Evolutionary conservation across 2,329 filamentous ascomycete genomes (phyloP), one percentile per base, ranked within the genome.

Genomic region (Chrysosporium keratinophilum): DNA sequence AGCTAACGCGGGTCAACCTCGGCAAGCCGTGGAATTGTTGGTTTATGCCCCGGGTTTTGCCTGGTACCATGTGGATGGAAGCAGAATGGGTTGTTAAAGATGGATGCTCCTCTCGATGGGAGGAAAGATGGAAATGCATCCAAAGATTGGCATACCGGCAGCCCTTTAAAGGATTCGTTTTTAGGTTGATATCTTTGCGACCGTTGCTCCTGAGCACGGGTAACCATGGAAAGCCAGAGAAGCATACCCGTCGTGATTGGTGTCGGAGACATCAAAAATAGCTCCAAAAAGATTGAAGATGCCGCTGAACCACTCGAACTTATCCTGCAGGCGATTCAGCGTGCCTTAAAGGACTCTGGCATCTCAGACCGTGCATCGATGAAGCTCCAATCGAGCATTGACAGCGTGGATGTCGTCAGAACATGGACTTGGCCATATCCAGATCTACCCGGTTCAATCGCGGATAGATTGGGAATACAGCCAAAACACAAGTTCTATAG

Each of bases 401-500:
- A 84, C 62, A 79, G 76, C 60, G 71, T 85, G 42, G 71, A 76
- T 43, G 75, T 83, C 4, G 80, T 84, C 9, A 74, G 72, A 41
- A 79, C 78, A 0, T 85, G 82, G 82, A 83, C 82, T 0, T 84
- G 82, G 82, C 76, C 78, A 0, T 85, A 85, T 61, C 66, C 72
- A 1, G 76, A 85, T 62, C 65, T 84, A 1, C 79, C 81, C 0
- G 72, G 70, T 4, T 66, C 80, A 1, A 62, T 86, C 5, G 71
- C 76, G 0, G 59, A 75, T 39, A 74, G 70, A 37, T 64, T 85
- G 2, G 71, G 69, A 0, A 68, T 79, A 2, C 63, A 72, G 1
- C 69, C 77, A 0, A 69, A 67, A 1, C 76, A 79, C 59, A 73
- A 69, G 46, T 65, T 70, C 23, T 75, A 78, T 55, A 79, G 75